Conservation (phyloP, 2,329 filamentous ascomycete species). For the Fusarium verticillioides region DNA sequence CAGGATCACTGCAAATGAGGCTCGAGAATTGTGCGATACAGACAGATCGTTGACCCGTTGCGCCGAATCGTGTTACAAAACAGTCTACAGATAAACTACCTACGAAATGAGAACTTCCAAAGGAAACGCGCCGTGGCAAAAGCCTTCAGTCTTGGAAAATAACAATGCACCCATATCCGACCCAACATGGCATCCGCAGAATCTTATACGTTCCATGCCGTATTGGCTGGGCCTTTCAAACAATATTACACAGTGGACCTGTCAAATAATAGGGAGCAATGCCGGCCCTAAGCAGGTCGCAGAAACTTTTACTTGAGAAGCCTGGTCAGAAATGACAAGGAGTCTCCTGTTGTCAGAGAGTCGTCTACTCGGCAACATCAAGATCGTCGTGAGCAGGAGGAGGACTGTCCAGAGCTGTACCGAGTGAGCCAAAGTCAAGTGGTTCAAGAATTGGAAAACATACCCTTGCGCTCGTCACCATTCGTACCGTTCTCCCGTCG, state of each 20-base stretch:
- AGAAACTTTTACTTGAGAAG: conserved; percentile 40
- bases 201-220: conserved; percentile 41
- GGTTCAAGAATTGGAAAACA: conserved; percentile 30
- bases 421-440: conserved; percentile 35
- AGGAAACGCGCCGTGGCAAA: conserved; percentile 39
- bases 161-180: conserved; percentile 27
- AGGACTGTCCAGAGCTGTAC: conserved; percentile 76
- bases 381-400: conserved; percentile 91
- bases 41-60: conserved; percentile 34
- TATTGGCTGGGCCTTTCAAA: conserved; percentile 35
- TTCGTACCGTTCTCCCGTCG: conserved; percentile 82
- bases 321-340: conserved; percentile 19
- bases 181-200: conserved; percentile 27
- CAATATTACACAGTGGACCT: conserved; percentile 39
- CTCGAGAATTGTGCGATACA: conserved; percentile 7
- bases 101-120: conserved; percentile 44
- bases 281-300: conserved; percentile 34
- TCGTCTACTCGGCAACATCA: conserved; percentile 83
- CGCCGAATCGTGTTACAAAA: conserved; percentile 42
- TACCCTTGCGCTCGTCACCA: conserved; percentile 92
- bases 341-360: conserved; percentile 1
- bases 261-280: conserved; percentile 38
- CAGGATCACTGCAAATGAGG: background rate
- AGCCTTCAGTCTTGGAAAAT: conserved; percentile 42
- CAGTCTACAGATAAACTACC: conserved; percentile 43